Percentiles rank a stretch among this genome's conserved stretches.
phyloP scores from a whole-genome alignment of 2,329 filamentous ascomycete species.

The Colletotrichum plurivorum region DNA sequence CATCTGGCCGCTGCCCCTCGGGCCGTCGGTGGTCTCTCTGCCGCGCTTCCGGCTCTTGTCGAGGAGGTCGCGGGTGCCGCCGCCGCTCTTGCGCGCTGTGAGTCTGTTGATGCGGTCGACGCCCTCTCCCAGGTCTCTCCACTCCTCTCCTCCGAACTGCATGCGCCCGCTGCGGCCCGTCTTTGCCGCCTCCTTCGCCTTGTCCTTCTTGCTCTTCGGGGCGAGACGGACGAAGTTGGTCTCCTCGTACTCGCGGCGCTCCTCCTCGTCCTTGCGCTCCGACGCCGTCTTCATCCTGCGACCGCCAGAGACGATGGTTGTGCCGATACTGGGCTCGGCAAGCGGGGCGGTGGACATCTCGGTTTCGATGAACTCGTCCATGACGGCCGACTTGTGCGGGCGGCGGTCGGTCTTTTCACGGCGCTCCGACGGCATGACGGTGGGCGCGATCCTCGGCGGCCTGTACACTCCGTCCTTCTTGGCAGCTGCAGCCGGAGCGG shows the following conservation, averaged over 20 bases:
- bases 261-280: constrained; percentile 83
- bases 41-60: constrained; percentile 91
- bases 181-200: constrained; percentile 72
- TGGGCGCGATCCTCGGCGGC: constrained; percentile 89
- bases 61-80: constrained; percentile 72
- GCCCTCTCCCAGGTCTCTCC: constrained; percentile 86
- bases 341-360: constrained; percentile 87
- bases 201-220: constrained; percentile 89
- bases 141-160: constrained; percentile 91
- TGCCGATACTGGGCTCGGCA: constrained; percentile 91
- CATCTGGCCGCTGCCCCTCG: constrained; percentile 76
- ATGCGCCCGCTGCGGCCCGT: constrained; percentile 69
- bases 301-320: constrained; percentile 85
- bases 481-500: constrained; percentile 47
- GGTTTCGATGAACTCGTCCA: constrained; percentile 91
- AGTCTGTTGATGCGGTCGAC: constrained; percentile 88
- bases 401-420: constrained; percentile 74
- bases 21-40: constrained; percentile 77
- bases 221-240: constrained; percentile 91
- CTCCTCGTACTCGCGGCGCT: constrained; percentile 91
- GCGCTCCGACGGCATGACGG: constrained; percentile 81
- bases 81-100: constrained; percentile 77
- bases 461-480: constrained; percentile 80
- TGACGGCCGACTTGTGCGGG: constrained; percentile 81
- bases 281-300: constrained; percentile 82